Conservation (phyloP, 345 rosid genomes). For the Citrus medica region DNA sequence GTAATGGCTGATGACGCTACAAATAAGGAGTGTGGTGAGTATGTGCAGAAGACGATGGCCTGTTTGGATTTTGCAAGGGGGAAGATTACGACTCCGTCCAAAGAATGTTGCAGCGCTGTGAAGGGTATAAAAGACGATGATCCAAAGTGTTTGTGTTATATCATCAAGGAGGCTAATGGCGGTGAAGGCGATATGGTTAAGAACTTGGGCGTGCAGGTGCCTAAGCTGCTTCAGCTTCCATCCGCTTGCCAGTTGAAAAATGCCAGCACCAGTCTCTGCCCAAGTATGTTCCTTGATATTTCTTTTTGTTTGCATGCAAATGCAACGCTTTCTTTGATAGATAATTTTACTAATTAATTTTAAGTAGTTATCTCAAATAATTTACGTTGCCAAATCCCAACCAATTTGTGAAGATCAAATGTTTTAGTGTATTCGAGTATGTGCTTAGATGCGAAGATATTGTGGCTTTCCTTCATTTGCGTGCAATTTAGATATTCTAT, state of each 20-base stretch:
- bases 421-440: too few relatives aligned
- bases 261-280: slow-evolving; percentile 61
- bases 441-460: neutral
- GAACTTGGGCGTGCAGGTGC: slow-evolving; percentile 66
- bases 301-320: too few relatives aligned
- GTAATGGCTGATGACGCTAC: neutral
- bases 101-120: slow-evolving; percentile 65
- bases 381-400: too few relatives aligned
- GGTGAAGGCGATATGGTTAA: slow-evolving; percentile 46
- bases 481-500: neutral
- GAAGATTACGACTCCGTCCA: slow-evolving; percentile 42
- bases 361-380: too few relatives aligned
- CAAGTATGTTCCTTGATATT: slow-evolving; percentile 37
- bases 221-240: slow-evolving; percentile 73
- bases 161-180: slow-evolving; percentile 54
- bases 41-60: slow-evolving; percentile 50
- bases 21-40: slow-evolving; percentile 32
- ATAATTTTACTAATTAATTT: neutral
- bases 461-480: neutral
- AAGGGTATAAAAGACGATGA: slow-evolving; percentile 45
- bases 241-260: slow-evolving; percentile 68
- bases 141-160: slow-evolving; percentile 75
- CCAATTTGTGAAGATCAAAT: too few relatives aligned
- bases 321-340: neutral
- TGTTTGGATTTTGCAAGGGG: slow-evolving; percentile 73